Conservation (phyloP, 2,329 filamentous ascomycete species). For the Fulvia fulva region DNA sequence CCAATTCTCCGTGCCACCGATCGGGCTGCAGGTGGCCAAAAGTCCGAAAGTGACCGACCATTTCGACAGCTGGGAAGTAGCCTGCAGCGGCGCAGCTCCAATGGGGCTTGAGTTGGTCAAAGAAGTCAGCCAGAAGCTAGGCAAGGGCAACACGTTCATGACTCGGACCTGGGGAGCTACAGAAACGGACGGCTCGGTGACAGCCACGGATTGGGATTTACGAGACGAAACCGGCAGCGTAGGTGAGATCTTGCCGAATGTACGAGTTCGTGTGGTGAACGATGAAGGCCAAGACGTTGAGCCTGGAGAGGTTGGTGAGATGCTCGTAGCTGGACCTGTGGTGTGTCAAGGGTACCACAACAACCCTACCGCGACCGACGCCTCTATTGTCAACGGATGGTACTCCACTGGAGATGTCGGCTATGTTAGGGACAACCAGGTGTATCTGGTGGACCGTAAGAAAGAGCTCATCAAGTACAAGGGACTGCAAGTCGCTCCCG, state of each 20-base stretch:
- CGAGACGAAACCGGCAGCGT: constrained; percentile 7
- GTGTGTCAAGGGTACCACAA: constrained; percentile 11
- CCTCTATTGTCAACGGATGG: constrained; percentile 31
- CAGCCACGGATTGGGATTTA: constrained; percentile 21
- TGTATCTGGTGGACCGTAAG: constrained; percentile 35
- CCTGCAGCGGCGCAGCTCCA: constrained; percentile 24
- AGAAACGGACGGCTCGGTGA: constrained; percentile 52
- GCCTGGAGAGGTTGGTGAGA: constrained; percentile 4
- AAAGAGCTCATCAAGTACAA: constrained; percentile 42
- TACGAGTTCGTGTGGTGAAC: constrained; percentile 3
- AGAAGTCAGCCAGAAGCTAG: constrained; percentile 10
- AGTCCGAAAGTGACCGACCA: constrained; percentile 53
- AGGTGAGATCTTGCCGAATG: constrained; percentile 9
- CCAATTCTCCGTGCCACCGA: constrained; percentile 59
- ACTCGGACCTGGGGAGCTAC: constrained; percentile 57
- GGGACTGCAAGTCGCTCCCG: constrained; percentile 32
- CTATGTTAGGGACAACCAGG: constrained; percentile 27
- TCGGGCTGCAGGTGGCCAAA: constrained; percentile 58
- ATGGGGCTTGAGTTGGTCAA: constrained; percentile 12
- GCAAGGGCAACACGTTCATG: constrained; percentile 9
- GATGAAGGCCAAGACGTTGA: constrained; percentile 6
- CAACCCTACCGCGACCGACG: not conserved
- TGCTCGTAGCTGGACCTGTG: constrained; percentile 5
- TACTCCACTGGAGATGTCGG: constrained; percentile 36
- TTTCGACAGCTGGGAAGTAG: constrained; percentile 48